Evolutionary conservation across 2,329 filamentous ascomycete species (phyloP).

Genomic region (Domatiomyces catenatus): DNA sequence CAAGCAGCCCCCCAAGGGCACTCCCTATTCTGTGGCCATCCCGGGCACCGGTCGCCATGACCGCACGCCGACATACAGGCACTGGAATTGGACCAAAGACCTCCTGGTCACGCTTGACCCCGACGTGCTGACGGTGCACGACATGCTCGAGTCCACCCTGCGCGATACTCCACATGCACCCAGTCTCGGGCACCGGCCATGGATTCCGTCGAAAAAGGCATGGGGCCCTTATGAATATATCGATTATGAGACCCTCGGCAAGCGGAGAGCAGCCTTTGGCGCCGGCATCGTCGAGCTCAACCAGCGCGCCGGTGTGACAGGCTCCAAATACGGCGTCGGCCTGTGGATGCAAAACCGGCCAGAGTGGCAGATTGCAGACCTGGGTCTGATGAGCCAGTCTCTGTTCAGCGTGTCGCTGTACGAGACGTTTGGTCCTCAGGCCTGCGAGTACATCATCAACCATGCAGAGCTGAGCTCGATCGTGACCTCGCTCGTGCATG

Average conservation of each 20-base stretch:
- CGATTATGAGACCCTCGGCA: conserved; percentile 63
- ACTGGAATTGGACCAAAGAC: conserved; percentile 61
- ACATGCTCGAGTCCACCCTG: conserved; percentile 55
- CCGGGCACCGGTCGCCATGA: conserved; percentile 59
- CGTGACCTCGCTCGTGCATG: conserved; percentile 63
- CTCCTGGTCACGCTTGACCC: conserved; percentile 61
- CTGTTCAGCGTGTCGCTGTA: conserved; percentile 88
- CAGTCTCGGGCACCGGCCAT: conserved; percentile 68
- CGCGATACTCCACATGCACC: conserved; percentile 25
- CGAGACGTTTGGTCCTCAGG: conserved; percentile 81
- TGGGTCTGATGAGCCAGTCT: conserved; percentile 73
- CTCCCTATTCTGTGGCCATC: conserved; percentile 63
- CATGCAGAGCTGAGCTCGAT: conserved; percentile 65
- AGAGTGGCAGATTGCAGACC: conserved; percentile 79
- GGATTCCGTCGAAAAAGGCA: conserved; percentile 56
- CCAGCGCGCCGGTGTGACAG: conserved; percentile 51
- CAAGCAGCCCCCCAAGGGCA: conserved; percentile 52
- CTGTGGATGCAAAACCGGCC: conserved; percentile 78
- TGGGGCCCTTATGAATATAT: conserved; percentile 72
- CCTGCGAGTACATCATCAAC: conserved; percentile 91
- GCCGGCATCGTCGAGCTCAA: conserved; percentile 74
- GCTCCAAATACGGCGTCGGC: conserved; percentile 56
- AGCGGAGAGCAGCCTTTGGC: conserved; percentile 69
- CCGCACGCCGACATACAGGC: conserved; percentile 63
- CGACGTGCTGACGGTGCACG: conserved; percentile 54